phyloP scores from a whole-genome alignment of 2,329 filamentous ascomycete genomes.

The Alternaria gaisen region DNA sequence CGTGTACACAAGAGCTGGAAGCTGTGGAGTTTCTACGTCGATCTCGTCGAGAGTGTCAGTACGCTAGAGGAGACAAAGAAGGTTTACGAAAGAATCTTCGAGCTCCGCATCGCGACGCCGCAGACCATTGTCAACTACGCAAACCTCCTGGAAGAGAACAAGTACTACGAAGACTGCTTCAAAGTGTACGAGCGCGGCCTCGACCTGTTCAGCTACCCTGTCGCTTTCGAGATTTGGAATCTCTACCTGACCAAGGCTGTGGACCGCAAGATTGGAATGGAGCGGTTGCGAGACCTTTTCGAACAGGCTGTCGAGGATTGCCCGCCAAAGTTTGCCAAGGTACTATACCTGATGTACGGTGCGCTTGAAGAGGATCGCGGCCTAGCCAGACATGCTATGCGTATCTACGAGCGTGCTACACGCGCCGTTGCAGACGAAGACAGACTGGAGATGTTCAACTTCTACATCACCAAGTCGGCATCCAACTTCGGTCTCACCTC shows the following conservation, averaged over 20 bases:
- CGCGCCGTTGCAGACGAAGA: constrained; percentile 95
- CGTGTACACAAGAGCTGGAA: constrained; percentile 99
- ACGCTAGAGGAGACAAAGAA: constrained; percentile 91
- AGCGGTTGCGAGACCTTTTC: constrained; percentile 91
- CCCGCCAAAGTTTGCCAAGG: constrained; percentile 94
- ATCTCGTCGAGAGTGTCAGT: constrained; percentile 93
- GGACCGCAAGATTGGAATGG: constrained; percentile 93
- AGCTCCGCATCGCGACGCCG: constrained; percentile 95
- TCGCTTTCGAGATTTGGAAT: constrained; percentile 99
- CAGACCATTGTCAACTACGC: constrained; percentile 99
- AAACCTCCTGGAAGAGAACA: constrained; percentile 90
- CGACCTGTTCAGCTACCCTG: constrained; percentile 97
- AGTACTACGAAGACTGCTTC: constrained; percentile 97
- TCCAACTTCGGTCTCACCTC: constrained; percentile 97
- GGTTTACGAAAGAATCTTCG: constrained; percentile 97
- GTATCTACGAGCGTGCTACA: constrained; percentile 97
- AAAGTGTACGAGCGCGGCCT: constrained; percentile 95
- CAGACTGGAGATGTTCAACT: constrained; percentile 96
- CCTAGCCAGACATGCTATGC: constrained; percentile 94
- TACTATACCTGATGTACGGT: constrained; percentile 97
- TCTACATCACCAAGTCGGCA: constrained; percentile 98
- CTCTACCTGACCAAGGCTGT: constrained; percentile 97
- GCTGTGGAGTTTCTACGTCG: constrained; percentile 98
- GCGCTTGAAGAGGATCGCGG: constrained; percentile 96
- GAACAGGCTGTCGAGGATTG: constrained; percentile 96